phyloP scores from a whole-genome alignment of 257 asterid species.

The Nicotiana paniculata region DNA sequence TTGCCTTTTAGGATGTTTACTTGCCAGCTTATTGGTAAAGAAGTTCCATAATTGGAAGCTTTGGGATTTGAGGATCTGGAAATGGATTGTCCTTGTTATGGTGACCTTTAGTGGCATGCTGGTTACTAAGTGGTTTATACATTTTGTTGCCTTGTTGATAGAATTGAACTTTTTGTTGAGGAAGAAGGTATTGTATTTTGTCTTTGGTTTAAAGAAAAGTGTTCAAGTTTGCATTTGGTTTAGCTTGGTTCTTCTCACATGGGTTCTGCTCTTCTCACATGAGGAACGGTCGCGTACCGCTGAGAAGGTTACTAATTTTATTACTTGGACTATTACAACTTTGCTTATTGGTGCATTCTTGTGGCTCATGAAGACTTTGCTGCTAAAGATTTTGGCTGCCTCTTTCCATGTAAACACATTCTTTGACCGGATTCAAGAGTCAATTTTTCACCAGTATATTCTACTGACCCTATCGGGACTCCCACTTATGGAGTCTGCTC shows the following conservation, averaged over 20 bases:
- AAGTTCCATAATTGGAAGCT: slow-evolving; percentile 25
- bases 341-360: slow-evolving; percentile 59
- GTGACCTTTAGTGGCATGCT: slow-evolving; percentile 75
- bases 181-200: slow-evolving; percentile 75
- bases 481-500: slow-evolving; percentile 61
- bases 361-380: slow-evolving; percentile 73
- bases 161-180: slow-evolving; percentile 65
- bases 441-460: too few relatives aligned
- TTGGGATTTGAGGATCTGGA: slow-evolving; percentile 59
- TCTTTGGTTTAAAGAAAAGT: slow-evolving; percentile 62
- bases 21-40: slow-evolving; percentile 48
- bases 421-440: too few relatives aligned
- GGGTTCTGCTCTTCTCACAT: slow-evolving; percentile 48
- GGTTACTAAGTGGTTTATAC: slow-evolving; percentile 54
- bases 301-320: slow-evolving; percentile 39
- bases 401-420: too few relatives aligned
- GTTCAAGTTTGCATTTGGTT: slow-evolving; percentile 69
- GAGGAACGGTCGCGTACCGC: slow-evolving; percentile 29
- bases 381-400: slow-evolving; percentile 54
- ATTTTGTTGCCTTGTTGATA: slow-evolving; percentile 59
- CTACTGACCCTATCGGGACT: slow-evolving; percentile 32
- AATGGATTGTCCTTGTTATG: slow-evolving; percentile 66
- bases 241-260: slow-evolving; percentile 53
- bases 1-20: slow-evolving; percentile 45
- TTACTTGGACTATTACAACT: slow-evolving; percentile 62